Conservation (phyloP, 1,284 basidiomycete genomes). For the Vanrija sp. region DNA sequence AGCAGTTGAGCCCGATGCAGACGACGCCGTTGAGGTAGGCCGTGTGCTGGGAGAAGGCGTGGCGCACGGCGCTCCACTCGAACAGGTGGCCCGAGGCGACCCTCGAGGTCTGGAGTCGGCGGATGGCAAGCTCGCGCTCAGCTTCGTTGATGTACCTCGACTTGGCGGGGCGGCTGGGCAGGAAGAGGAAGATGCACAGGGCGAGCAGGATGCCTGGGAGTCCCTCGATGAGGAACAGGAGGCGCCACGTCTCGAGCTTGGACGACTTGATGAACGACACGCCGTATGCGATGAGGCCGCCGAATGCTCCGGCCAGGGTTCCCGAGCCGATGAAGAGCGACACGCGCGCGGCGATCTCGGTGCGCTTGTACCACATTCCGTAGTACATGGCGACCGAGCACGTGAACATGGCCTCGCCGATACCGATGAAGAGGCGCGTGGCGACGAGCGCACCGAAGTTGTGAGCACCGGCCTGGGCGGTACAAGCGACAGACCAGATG, state of each 20-base stretch:
- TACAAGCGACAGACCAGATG: conserved; percentile 34
- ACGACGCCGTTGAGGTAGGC: conserved; percentile 55
- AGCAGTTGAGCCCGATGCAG: conserved; percentile 62
- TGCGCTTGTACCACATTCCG: conserved; percentile 34
- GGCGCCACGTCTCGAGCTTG: conserved; percentile 8
- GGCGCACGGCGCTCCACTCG: conserved; percentile 49
- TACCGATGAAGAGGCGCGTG: conserved; percentile 35
- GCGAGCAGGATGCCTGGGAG: conserved; percentile 56
- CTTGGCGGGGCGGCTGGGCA: conserved; percentile 70
- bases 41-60: conserved; percentile 59
- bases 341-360: conserved; percentile 39
- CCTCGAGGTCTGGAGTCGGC: conserved; percentile 65
- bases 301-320: conserved; percentile 25
- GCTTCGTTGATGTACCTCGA: conserved; percentile 62
- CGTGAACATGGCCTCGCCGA: conserved; percentile 36
- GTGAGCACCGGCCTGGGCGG: conserved; percentile 25
- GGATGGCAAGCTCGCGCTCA: conserved; percentile 60
- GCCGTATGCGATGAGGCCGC: conserved; percentile 25
- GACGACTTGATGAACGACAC: conserved; percentile 66
- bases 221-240: conserved; percentile 3
- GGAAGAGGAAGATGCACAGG: conserved; percentile 57
- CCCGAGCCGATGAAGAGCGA: conserved; percentile 42
- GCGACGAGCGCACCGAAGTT: conserved; percentile 28
- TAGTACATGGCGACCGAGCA: conserved; percentile 25
- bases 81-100: conserved; percentile 54